A percentile compares a stretch with the other conserved stretches of the same genome.
Evolutionary conservation across 768 basidiomycete species (phyloP).

Genomic region (Boletus huronensis): DNA sequence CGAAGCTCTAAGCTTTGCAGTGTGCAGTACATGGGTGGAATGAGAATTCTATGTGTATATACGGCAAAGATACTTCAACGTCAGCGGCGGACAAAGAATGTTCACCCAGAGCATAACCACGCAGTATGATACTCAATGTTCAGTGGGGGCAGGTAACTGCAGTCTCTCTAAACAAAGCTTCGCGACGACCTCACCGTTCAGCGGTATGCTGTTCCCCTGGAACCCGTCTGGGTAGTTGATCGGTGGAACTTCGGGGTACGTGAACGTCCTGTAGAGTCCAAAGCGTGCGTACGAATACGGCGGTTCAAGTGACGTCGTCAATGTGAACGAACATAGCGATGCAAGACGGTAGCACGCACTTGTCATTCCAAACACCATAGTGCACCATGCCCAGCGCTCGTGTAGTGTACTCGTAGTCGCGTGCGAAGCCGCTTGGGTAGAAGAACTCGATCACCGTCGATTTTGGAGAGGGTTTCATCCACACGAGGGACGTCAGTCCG

Average conservation of each 20-base stretch:
- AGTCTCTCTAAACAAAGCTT: slow-evolving; percentile 56
- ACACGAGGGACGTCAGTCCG: slow-evolving; percentile 80
- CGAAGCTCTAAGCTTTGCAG: neutral
- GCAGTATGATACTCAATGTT: neutral
- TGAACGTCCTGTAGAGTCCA: slow-evolving; percentile 55
- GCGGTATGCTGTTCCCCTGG: slow-evolving; percentile 81
- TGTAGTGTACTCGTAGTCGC: slow-evolving; percentile 80
- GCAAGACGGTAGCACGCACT: slow-evolving; percentile 37
- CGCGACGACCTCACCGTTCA: slow-evolving; percentile 70
- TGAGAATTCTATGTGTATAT: neutral
- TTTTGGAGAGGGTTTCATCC: slow-evolving; percentile 85
- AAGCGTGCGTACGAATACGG: neutral
- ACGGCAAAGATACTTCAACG: neutral
- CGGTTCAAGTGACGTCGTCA: too few species aligned
- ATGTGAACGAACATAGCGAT: neutral
- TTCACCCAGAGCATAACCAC: neutral
- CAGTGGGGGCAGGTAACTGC: neutral
- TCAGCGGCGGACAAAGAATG: too few species aligned
- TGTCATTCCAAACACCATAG: slow-evolving; percentile 79
- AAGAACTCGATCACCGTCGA: slow-evolving; percentile 94
- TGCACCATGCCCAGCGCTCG: slow-evolving; percentile 81
- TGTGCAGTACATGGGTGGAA: neutral
- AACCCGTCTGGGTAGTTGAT: slow-evolving; percentile 84
- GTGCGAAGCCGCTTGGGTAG: slow-evolving; percentile 77
- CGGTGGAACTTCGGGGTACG: slow-evolving; percentile 65